Evolutionary conservation across 2,329 filamentous ascomycete species (phyloP).

Genomic region (Camptophora hylomeconis): DNA sequence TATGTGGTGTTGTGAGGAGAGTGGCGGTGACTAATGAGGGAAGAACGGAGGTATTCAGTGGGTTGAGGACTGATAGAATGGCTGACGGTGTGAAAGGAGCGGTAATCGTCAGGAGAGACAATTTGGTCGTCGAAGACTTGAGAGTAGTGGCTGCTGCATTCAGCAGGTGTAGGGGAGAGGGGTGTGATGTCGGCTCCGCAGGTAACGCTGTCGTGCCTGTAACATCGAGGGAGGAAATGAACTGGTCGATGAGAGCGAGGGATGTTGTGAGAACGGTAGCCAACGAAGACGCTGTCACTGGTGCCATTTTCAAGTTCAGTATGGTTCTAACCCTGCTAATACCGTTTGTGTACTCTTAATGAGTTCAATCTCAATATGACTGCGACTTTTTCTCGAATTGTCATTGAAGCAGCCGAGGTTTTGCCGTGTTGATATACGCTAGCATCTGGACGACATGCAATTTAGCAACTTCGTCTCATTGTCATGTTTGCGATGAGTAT

Average conservation of each 20-base stretch:
- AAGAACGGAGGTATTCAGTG: conserved; percentile 60
- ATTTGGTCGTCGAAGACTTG: conserved; percentile 71
- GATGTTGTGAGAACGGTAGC: conserved; percentile 23
- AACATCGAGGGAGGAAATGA: conserved; percentile 24
- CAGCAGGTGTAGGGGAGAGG: conserved; percentile 50
- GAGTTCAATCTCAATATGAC: conserved; percentile 1
- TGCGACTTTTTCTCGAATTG: conserved; percentile 1
- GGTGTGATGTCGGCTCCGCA: conserved; percentile 7
- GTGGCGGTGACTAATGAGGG: conserved; percentile 61
- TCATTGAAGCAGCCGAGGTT: no score
- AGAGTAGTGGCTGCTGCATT: conserved; percentile 60
- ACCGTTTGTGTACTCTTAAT: no score
- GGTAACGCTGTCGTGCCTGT: conserved; percentile 9
- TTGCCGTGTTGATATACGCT: no score
- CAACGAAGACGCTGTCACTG: no score
- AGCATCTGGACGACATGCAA: no score
- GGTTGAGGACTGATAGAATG: conserved; percentile 54
- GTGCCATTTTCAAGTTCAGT: no score
- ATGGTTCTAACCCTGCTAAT: no score
- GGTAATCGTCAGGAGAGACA: conserved; percentile 76
- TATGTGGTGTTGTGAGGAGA: conserved; percentile 47
- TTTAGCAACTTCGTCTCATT: no score
- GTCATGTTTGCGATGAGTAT: no score
- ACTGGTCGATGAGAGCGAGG: conserved; percentile 26
- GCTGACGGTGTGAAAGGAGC: conserved; percentile 74